Base-by-base conservation (phyloP, 768 basidiomycete species). In the Scleroderma citrinum region DNA sequence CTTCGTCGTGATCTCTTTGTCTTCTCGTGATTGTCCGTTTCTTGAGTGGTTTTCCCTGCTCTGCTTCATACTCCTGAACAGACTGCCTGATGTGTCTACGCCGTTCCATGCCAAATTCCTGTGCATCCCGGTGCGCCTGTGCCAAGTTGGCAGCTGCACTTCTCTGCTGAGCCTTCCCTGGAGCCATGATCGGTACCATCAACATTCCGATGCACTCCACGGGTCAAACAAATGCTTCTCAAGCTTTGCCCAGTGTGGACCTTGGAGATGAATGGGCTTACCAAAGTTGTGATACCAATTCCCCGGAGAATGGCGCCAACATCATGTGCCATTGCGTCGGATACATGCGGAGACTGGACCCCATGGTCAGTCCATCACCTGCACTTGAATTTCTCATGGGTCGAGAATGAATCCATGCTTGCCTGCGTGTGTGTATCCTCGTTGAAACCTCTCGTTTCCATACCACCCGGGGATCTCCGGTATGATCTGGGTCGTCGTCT, bases 141-240 rank as follows among this genome's bases (percentile, higher is more conserved):
- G 79, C 73, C 17, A 87, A 74, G 53, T 83, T 84, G 8, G 67
- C 64, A 1, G 73, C 76, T 0, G 85, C 86, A 3, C 68, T 66
- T 12, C 63, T 64, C 55, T 86, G 66, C 52, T 69, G 69, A 32
- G 77, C 75, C 13, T 70, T 59, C 3, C 68, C 54, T 42, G 55
- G 45, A 59, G 58, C 17, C 5, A 23, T 32, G 1, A 31, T 5
- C 1, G 43, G 43, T 31, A 19, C 43, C 43, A 44, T 34, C 30
- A 44, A 44, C 20, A 44, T 32, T 21, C 19, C 43, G 8, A 44
- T 16, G 30, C 43, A 44, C 43, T 44, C 16, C 8, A 32, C 20
- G 20, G 38, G 38, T 20, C 17, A 21, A 32, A 44, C 5, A 4
- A 30, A 17, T 14, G 30, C 17, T 16, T 30, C 26, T 14, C 5